Evolutionary conservation across 495 filamentous ascomycete genomes (phyloP), one percentile per base, ranked within the genome.

Genomic region (Peziza echinospora): DNA sequence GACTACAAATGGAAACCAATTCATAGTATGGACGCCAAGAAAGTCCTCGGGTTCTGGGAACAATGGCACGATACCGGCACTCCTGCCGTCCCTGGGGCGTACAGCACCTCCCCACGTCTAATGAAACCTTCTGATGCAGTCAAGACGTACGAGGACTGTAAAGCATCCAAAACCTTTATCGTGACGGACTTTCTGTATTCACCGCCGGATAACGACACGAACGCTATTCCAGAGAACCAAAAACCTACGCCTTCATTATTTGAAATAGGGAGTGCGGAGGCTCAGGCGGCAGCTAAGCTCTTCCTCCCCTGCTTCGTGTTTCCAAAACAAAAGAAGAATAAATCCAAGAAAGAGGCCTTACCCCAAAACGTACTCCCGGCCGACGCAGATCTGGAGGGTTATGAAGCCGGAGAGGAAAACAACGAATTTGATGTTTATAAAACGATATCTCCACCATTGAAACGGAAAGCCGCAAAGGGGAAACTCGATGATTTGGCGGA

Each of bases 401-500:
- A 54, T 21, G 52, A 64, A 5, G 58, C 61, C 23, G 64, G 55
- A 34, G 51, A 55, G 17, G 58, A 69, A 13, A 56, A 57, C 5
- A 50, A 55, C 47, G 53, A 57, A 17, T 60, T 67, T 54, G 65
- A 62, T n/a, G 26, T 26, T 21, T 21, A 54, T 13, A 54, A 54
- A 22, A 22, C 28, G 4, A 30, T 25, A 21, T 22, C 48, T 34
- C 50, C 46, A 10, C 42, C 46, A 46, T 52, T 43, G 37, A 53
- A 50, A 47, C 53, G 45, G 43, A 46, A 13, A 34, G 50, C 55
- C 10, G 51, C 51, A 48, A 52, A 68, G 24, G 63, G 60, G 17
- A 96, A 96, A 60, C 55, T 92, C 52, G 87, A 96, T 65, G 87
- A 96, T 67, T 64, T 96, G 51, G 81, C 84, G 5, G 87, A 96